Conservation (phyloP, 495 filamentous ascomycete genomes). For the Articulospora tetracladia region DNA sequence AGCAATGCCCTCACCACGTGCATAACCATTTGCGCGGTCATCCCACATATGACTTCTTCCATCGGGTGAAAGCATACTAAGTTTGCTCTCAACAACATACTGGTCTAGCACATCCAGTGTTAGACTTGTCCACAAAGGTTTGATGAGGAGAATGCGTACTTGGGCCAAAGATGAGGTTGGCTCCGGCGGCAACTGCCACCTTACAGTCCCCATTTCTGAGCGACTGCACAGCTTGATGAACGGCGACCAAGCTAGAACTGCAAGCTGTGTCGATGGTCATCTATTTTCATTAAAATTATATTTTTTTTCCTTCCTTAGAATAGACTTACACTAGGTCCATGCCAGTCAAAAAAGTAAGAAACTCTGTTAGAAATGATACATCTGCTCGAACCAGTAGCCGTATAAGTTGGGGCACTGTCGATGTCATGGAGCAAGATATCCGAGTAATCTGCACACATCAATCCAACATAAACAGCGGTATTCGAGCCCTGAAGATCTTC, state of each 20-base stretch:
- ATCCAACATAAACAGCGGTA: slow-evolving; percentile 27
- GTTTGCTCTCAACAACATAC: slow-evolving; percentile 24
- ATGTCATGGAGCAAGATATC: slow-evolving; percentile 31
- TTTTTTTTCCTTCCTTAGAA: too few species aligned
- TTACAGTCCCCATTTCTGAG: slow-evolving; percentile 53
- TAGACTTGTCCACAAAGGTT: neutral
- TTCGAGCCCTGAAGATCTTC: slow-evolving; percentile 23
- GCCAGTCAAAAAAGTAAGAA: slow-evolving; percentile 16
- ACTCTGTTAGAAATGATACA: slow-evolving; percentile 4
- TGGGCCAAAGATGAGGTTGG: slow-evolving; percentile 6
- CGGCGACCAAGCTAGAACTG: slow-evolving; percentile 38
- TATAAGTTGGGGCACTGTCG: slow-evolving; percentile 30
- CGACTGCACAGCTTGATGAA: slow-evolving; percentile 75
- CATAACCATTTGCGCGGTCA: slow-evolving; percentile 58
- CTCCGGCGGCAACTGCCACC: slow-evolving; percentile 27
- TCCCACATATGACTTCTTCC: slow-evolving; percentile 59
- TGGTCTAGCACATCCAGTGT: neutral
- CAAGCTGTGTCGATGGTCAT: slow-evolving; percentile 86
- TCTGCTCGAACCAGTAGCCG: slow-evolving; percentile 27
- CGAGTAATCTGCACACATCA: slow-evolving; percentile 29
- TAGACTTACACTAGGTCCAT: neutral
- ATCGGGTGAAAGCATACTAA: slow-evolving; percentile 32
- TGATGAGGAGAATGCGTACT: neutral
- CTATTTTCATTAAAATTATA: too few species aligned
- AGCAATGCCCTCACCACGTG: slow-evolving; percentile 57